Base-by-base conservation (phyloP, 1,284 basidiomycete species). In the Rhodotorula glutinis region DNA sequence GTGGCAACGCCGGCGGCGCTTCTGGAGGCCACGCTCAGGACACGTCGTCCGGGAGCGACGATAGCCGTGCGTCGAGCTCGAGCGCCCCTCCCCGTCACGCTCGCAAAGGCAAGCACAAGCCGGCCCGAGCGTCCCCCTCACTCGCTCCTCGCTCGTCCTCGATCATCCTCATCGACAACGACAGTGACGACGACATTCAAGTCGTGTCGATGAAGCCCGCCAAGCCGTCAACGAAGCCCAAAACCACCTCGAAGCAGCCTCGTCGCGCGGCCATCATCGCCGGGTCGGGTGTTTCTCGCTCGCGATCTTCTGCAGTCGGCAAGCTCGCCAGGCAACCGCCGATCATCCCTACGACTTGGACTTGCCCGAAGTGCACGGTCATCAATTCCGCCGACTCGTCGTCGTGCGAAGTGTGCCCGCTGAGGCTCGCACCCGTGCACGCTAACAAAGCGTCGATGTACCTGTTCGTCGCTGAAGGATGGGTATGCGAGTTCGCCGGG, bases 191-290 rank as follows among this genome's bases (percentile, higher is more conserved):
- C 41, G 60, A 55, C 41, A 57, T 65, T 47, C 62, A 63, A 29
- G 54, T 33, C 61, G 58, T 47, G 65, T 63, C 67, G 55, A 17
- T 57, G 56, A 47, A 51, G 55, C 49, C 53, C 61, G 62, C 55
- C 53, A 58, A 59, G 29, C 4, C 44, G 16, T 29, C 38, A 9
- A 27, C 47, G 17, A 41, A 41, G 30, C 30, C 30, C 17, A 14
- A n/a, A n/a, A 21, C 23, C 16, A 21, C 13, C 11, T 9, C 46
- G 23, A 21, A 21, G 27, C 13, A n/a, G n/a, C 49, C 25, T 14
- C 49, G 46, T 47, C 21, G 13, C 21, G 9, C 46, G 19, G 46
- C 33, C 7, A 11, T 11, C 5, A 38, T 11, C 5, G 7, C 33
- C 33, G 33, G 33, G 7, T 5, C 33, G 33, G 11, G 11, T 11